phyloP scores from a whole-genome alignment of 768 basidiomycete genomes.

The Leccinum obscurum region DNA sequence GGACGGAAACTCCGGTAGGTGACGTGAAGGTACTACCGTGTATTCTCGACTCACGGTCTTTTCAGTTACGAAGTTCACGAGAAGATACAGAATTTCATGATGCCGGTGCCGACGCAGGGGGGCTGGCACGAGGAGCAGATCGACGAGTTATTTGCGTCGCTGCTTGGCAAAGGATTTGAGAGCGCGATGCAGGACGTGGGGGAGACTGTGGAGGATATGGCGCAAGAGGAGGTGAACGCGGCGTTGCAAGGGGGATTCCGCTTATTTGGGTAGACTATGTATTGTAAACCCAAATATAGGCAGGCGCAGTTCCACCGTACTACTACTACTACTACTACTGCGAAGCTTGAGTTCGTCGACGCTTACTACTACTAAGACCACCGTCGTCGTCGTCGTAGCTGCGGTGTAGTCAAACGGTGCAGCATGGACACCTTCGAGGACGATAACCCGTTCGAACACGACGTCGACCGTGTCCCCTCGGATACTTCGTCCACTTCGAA shows the following conservation, averaged over 20 bases:
- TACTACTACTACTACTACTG: too few species aligned
- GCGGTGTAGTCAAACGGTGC: background rate
- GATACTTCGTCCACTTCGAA: constrained; percentile 38
- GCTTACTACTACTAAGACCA: background rate
- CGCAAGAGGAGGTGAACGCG: constrained; percentile 35
- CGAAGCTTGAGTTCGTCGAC: background rate
- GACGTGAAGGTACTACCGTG: background rate
- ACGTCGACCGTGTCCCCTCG: constrained; percentile 36
- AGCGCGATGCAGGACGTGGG: constrained; percentile 28
- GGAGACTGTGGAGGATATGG: constrained; percentile 30
- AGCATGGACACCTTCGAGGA: constrained; percentile 51
- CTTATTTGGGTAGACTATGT: constrained; percentile 52
- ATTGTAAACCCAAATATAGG: constrained; percentile 29
- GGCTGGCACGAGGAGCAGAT: constrained; percentile 96
- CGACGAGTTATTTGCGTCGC: constrained; percentile 88
- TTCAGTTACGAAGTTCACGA: constrained; percentile 91
- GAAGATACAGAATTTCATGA: constrained; percentile 96
- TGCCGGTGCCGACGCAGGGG: constrained; percentile 67
- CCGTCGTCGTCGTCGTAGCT: background rate
- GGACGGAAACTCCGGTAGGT: constrained; percentile 85
- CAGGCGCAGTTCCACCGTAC: constrained; percentile 8
- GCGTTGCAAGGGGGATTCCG: constrained; percentile 49
- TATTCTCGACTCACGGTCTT: constrained; percentile 5
- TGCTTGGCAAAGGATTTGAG: constrained; percentile 77
- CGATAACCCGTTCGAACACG: constrained; percentile 65